Conservation (phyloP, 164 flowering plant species). For the Saururus chinensis region DNA sequence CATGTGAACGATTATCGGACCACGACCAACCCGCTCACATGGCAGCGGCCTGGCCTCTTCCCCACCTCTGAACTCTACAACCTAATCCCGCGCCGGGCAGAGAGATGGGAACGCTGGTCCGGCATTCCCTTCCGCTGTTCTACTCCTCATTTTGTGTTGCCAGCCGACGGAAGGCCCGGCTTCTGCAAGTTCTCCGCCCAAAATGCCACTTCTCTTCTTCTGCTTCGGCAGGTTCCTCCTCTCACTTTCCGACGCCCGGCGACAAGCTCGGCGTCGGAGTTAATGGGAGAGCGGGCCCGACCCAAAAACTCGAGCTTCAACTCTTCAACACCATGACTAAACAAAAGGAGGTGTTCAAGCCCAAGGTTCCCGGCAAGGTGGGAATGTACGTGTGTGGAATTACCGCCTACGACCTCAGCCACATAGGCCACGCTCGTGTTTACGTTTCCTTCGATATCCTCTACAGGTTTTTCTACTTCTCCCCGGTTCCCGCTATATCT, state of each 20-base stretch:
- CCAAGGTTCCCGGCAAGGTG: slow-evolving; percentile 34
- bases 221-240: too few relatives aligned
- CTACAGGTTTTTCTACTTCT: slow-evolving; percentile 32
- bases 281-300: background rate
- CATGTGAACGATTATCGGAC: too few relatives aligned
- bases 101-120: too few relatives aligned
- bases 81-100: too few relatives aligned
- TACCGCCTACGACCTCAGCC: slow-evolving; percentile 71
- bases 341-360: slow-evolving; percentile 51
- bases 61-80: too few relatives aligned
- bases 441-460: slow-evolving; percentile 75
- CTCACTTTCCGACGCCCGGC: too few relatives aligned
- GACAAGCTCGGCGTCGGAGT: background rate
- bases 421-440: slow-evolving; percentile 85
- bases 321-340: slow-evolving; percentile 59
- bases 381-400: slow-evolving; percentile 81
- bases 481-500: background rate
- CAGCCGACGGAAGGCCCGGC: background rate
- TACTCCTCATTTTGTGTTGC: background rate
- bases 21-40: too few relatives aligned
- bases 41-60: too few relatives aligned
- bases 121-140: background rate
- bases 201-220: background rate
- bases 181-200: background rate
- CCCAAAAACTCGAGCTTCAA: background rate